Conservation (phyloP, 1,284 basidiomycete species). For the Apiotrichum veenhuisii region DNA sequence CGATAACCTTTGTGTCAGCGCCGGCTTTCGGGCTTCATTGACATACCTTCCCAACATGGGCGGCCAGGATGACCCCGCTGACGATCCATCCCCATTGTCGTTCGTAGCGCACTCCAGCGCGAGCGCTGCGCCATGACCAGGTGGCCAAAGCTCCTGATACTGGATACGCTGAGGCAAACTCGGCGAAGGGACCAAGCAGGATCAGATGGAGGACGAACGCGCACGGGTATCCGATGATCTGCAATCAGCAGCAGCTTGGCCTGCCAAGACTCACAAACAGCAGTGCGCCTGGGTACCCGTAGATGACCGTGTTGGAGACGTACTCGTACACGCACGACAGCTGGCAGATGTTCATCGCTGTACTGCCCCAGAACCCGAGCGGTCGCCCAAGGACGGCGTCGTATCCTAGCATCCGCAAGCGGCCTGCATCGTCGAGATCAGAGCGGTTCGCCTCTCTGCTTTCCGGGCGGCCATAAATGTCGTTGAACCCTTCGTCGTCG, state of each 20-base stretch:
- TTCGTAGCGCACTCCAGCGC: constrained; percentile 1
- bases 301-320: no score
- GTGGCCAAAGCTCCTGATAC: constrained; percentile 1
- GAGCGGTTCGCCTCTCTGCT: no score
- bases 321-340: neutral
- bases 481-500: no score
- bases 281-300: neutral
- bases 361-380: constrained; percentile 1
- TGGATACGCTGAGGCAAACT: neutral
- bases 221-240: constrained; percentile 4
- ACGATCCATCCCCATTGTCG: constrained; percentile 5
- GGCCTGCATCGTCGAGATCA: no score
- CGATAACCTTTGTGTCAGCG: neutral
- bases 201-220: neutral
- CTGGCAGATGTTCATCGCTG: neutral
- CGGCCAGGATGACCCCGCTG: neutral
- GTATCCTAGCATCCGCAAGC: constrained; percentile 6
- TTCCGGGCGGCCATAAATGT: no score
- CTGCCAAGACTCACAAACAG: constrained; percentile 1
- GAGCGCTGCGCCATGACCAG: constrained; percentile 4
- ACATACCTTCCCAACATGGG: constrained; percentile 1
- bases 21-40: no score
- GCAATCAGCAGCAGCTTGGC: neutral
- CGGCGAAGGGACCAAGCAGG: constrained; percentile 2
- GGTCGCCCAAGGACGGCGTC: constrained; percentile 1